Conservation (phyloP, 495 filamentous ascomycete species). For the Hyaloscypha variabilis region DNA sequence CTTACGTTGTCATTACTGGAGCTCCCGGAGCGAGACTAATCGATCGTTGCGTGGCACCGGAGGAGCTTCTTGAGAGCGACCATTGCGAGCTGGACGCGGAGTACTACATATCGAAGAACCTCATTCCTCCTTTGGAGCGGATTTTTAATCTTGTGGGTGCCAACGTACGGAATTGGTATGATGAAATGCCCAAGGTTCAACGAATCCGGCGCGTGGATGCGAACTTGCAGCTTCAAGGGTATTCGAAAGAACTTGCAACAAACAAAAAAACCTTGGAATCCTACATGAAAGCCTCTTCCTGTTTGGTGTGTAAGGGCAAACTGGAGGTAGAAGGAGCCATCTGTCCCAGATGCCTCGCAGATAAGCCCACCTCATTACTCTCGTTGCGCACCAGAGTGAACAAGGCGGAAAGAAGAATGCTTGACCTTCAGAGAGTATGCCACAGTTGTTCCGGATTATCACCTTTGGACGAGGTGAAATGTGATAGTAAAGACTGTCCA, state of each 20-base stretch:
- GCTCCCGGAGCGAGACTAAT: conserved; percentile 83
- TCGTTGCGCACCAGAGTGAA: conserved; percentile 62
- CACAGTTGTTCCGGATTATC: conserved; percentile 77
- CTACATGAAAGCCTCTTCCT: conserved; percentile 80
- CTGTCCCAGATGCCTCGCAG: conserved; percentile 63
- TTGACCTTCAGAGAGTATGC: conserved; percentile 75
- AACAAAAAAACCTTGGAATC: conserved; percentile 75
- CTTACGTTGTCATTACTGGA: conserved; percentile 90
- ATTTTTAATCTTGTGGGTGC: conserved; percentile 98
- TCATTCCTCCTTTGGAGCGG: conserved; percentile 92
- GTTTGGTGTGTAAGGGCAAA: conserved; percentile 74
- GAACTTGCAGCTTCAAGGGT: conserved; percentile 32
- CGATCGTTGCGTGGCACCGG: conserved; percentile 88
- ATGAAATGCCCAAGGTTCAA: conserved; percentile 93
- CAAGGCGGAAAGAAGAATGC: conserved; percentile 62
- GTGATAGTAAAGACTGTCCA: conserved; percentile 89
- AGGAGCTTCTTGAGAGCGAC: conserved; percentile 74
- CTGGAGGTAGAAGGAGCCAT: conserved; percentile 57
- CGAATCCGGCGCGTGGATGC: conserved; percentile 63
- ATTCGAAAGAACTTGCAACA: conserved; percentile 34
- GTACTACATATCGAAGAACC: conserved; percentile 95
- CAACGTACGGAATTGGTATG: conserved; percentile 89
- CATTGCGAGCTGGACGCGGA: conserved; percentile 88
- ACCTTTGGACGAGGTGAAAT: conserved; percentile 74
- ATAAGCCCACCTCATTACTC: conserved; percentile 60